Conservation (phyloP, 2,329 filamentous ascomycete species). For the Leptographium wingfieldii region DNA sequence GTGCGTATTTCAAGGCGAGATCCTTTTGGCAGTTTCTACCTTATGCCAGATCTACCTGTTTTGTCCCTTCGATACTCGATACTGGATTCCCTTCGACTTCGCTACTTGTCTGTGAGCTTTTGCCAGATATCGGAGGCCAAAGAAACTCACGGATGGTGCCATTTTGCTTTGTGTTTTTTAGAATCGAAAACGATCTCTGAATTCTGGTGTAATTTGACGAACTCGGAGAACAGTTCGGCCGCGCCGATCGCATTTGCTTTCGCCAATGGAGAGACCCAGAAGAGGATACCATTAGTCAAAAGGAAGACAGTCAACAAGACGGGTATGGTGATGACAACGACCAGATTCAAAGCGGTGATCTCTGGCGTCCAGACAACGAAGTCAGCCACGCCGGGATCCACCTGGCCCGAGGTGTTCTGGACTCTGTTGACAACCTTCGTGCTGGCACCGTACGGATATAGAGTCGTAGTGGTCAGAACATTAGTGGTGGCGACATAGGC, state of each 20-base stretch:
- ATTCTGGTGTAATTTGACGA: background rate
- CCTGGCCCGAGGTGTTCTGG: conserved; percentile 3
- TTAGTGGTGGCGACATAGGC: conserved; percentile 16
- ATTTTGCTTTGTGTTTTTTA: background rate
- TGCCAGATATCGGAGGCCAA: background rate
- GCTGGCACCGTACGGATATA: conserved; percentile 9
- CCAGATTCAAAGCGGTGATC: conserved; percentile 13
- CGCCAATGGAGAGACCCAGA: background rate
- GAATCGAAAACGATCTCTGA: background rate
- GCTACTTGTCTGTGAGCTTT: background rate
- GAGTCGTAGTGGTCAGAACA: conserved; percentile 14
- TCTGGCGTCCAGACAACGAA: conserved; percentile 16
- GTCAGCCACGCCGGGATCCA: conserved; percentile 9
- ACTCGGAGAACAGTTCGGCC: background rate
- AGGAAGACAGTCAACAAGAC: conserved; percentile 6
- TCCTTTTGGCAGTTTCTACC: too few relatives aligned
- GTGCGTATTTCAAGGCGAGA: too few relatives aligned
- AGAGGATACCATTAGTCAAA: background rate
- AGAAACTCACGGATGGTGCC: background rate
- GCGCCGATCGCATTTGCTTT: background rate
- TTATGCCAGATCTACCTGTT: too few relatives aligned
- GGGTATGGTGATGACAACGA: conserved; percentile 13
- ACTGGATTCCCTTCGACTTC: too few relatives aligned
- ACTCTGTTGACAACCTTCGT: conserved; percentile 8
- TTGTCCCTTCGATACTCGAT: too few relatives aligned